Percentiles rank a stretch among this genome's conserved stretches.
phyloP scores from a whole-genome alignment of 2,329 filamentous ascomycete species.

The Paecilomyces formosus region DNA sequence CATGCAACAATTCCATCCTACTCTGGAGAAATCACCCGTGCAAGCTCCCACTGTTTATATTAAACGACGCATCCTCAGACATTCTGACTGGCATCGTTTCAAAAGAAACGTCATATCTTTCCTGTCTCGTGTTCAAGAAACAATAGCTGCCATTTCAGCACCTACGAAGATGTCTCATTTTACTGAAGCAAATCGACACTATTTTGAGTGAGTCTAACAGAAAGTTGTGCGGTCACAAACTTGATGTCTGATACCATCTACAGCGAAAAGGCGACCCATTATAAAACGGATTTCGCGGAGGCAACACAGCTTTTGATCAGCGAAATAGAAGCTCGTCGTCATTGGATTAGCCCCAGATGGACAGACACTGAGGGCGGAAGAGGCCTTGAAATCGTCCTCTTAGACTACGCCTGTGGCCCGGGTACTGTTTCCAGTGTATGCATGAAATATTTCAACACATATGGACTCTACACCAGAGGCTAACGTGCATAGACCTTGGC shows the following conservation, averaged over 20 bases:
- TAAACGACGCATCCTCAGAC: not conserved
- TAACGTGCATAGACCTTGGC: slow-evolving; percentile 45
- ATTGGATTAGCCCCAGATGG: slow-evolving; percentile 58
- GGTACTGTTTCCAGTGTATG: slow-evolving; percentile 58
- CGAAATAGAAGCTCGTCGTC: slow-evolving; percentile 45
- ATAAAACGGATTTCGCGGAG: slow-evolving; percentile 52
- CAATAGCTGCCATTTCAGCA: not conserved
- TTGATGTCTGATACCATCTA: not conserved
- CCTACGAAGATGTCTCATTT: slow-evolving; percentile 22
- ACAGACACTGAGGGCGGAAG: slow-evolving; percentile 21
- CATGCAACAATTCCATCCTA: not conserved
- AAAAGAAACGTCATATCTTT: not conserved
- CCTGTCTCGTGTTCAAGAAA: not conserved
- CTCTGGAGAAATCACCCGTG: not conserved
- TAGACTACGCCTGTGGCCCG: slow-evolving; percentile 73
- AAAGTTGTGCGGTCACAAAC: not conserved
- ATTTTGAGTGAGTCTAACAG: slow-evolving; percentile 31
- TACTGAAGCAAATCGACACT: slow-evolving; percentile 29
- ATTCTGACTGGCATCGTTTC: not conserved
- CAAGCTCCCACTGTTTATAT: not conserved
- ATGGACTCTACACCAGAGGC: not conserved
- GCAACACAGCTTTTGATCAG: slow-evolving; percentile 48
- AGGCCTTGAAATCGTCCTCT: slow-evolving; percentile 40
- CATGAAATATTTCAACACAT: slow-evolving; percentile 4
- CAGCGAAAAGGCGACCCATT: slow-evolving; percentile 47